Conservation (phyloP, 257 asterid species). For the Jacaranda copaia region DNA sequence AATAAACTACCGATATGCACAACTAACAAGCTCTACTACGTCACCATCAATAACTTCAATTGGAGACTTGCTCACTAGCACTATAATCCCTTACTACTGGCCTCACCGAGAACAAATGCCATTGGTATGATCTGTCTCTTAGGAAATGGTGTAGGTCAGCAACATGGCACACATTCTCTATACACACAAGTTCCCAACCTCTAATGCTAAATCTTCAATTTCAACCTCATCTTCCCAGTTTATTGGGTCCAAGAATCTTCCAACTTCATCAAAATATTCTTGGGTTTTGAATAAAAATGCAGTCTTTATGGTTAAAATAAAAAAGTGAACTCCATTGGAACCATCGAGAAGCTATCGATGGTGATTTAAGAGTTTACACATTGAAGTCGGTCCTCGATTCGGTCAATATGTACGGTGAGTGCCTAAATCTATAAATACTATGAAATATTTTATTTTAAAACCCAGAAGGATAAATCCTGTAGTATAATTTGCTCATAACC, state of each 20-base stretch:
- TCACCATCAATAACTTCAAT: slow-evolving; percentile 66
- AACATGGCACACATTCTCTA: slow-evolving; percentile 50
- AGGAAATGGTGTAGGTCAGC: slow-evolving; percentile 44
- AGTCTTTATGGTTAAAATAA: slow-evolving; percentile 36
- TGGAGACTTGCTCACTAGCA: slow-evolving; percentile 98
- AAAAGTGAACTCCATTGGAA: no score
- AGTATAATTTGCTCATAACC: no score
- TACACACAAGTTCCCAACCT: slow-evolving; percentile 41
- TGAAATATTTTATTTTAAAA: no score
- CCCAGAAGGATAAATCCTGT: no score
- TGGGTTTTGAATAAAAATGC: slow-evolving; percentile 48
- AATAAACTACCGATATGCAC: slow-evolving; percentile 81
- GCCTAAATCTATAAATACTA: no score
- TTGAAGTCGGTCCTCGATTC: no score
- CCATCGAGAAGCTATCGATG: no score
- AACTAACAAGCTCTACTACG: slow-evolving; percentile 95
- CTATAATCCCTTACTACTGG: slow-evolving; percentile 86
- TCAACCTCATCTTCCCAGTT: slow-evolving; percentile 42
- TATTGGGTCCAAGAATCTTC: slow-evolving; percentile 45
- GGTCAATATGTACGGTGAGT: no score
- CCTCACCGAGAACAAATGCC: no score
- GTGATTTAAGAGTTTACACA: no score
- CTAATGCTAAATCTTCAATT: slow-evolving; percentile 28
- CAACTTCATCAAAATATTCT: slow-evolving; percentile 37
- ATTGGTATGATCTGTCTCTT: no score